Evolutionary conservation across 768 basidiomycete genomes (phyloP).

Genomic region (Termitomyces sp.): DNA sequence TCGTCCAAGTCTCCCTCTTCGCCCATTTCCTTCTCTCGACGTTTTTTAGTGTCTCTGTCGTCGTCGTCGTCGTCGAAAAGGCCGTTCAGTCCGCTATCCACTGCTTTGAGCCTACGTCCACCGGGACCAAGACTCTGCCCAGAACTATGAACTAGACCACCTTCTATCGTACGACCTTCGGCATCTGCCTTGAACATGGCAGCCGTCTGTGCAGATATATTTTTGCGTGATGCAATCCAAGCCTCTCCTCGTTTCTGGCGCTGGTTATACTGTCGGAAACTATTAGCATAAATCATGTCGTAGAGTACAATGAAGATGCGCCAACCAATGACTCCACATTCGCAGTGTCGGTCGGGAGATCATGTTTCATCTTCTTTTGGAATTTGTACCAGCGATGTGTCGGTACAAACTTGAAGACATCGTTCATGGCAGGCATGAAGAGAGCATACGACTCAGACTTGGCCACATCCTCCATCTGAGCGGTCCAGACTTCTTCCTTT

Average conservation of each 20-base stretch:
- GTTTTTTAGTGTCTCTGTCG: constrained; percentile 38
- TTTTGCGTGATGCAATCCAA: constrained; percentile 61
- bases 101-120: constrained; percentile 58
- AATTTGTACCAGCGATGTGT: constrained; percentile 92
- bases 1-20: constrained; percentile 82
- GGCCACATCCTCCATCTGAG: constrained; percentile 71
- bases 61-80: constrained; percentile 72
- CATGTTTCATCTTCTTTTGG: constrained; percentile 76
- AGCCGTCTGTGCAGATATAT: constrained; percentile 53
- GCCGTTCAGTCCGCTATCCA: constrained; percentile 58
- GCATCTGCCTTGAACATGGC: constrained; percentile 68
- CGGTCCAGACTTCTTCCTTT: constrained; percentile 72
- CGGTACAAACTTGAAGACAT: constrained; percentile 84
- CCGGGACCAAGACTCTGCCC: constrained; percentile 63
- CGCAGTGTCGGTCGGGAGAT: constrained; percentile 60
- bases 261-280: constrained; percentile 35
- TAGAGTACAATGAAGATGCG: constrained; percentile 13
- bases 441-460: constrained; percentile 72
- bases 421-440: constrained; percentile 78
- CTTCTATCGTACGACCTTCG: constrained; percentile 35
- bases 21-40: constrained; percentile 54
- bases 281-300: not conserved
- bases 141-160: constrained; percentile 41
- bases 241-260: constrained; percentile 75
- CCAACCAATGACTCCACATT: constrained; percentile 61